Conservation (phyloP, 345 rosid species). For the Bretschneidera sinensis region DNA sequence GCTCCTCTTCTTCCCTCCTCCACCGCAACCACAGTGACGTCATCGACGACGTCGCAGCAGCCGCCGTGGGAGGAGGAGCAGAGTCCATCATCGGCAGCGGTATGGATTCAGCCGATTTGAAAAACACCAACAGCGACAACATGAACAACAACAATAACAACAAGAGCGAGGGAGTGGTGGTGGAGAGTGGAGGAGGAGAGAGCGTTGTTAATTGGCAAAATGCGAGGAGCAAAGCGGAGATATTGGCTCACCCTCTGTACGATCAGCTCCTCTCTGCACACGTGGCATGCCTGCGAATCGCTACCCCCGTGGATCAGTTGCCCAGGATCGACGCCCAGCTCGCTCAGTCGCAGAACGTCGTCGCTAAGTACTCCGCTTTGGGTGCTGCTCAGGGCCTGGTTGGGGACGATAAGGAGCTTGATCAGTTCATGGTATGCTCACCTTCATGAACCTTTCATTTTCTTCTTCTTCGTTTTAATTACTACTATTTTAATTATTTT, state of each 20-base stretch:
- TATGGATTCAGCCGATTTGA: conserved; percentile 44
- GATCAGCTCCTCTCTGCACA: conserved; percentile 93
- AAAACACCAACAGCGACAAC: conserved; percentile 23
- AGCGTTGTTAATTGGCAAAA: conserved; percentile 76
- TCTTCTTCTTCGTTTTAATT: background rate
- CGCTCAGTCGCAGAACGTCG: conserved; percentile 93
- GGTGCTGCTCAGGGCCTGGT: conserved; percentile 54
- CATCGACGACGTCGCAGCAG: conserved; percentile 46
- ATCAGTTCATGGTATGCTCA: conserved; percentile 91
- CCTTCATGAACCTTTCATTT: conserved; percentile 5
- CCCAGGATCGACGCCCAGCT: conserved; percentile 97
- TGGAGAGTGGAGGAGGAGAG: conserved; percentile 36
- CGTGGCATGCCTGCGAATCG: conserved; percentile 83
- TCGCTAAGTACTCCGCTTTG: conserved; percentile 73
- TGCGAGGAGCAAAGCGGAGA: conserved; percentile 84
- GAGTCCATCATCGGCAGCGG: conserved; percentile 47
- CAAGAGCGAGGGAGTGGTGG: conserved; percentile 40
- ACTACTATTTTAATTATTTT: background rate
- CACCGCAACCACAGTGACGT: conserved; percentile 49
- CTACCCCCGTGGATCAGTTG: conserved; percentile 93
- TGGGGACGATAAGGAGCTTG: conserved; percentile 86
- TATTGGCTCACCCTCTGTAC: conserved; percentile 80
- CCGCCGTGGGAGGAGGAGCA: conserved; percentile 15
- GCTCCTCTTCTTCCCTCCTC: conserved; percentile 52
- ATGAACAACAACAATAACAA: conserved; percentile 26